Percentiles rank a stretch among this genome's conserved stretches.
Evolutionary conservation across 257 asterid genomes (phyloP).

Genomic region (Solanum corneliomulleri): DNA sequence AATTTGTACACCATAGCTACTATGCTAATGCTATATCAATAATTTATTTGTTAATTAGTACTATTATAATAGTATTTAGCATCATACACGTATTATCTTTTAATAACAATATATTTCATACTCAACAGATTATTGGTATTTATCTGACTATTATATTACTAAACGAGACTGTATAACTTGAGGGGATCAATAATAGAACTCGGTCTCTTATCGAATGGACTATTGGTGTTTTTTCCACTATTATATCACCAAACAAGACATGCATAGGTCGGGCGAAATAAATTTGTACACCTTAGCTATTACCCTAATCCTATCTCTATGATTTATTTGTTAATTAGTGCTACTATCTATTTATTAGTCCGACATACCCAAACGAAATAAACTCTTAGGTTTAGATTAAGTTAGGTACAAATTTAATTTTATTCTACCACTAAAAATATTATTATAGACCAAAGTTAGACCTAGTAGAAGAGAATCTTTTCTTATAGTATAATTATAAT

Average conservation of each 20-base stretch:
- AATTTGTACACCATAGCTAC: neutral
- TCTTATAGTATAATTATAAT: neutral
- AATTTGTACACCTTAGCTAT: neutral
- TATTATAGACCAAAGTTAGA: constrained; percentile 5
- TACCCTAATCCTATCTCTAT: neutral
- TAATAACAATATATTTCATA: too few species aligned
- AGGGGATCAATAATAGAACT: too few species aligned
- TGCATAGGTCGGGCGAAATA: neutral
- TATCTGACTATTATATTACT: too few species aligned
- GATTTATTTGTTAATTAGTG: neutral
- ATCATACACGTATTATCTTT: neutral
- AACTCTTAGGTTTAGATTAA: neutral
- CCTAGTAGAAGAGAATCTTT: constrained; percentile 1
- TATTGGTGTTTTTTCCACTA: too few species aligned
- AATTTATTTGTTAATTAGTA: neutral
- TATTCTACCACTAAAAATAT: neutral
- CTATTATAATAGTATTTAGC: neutral
- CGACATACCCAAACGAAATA: neutral
- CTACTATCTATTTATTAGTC: neutral
- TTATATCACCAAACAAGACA: neutral
- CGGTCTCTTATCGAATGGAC: neutral
- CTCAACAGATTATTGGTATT: too few species aligned
- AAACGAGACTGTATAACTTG: neutral
- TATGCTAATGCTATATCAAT: neutral
- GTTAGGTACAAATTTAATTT: constrained; percentile 18